Evolutionary conservation across 2,329 filamentous ascomycete species (phyloP).

Genomic region (Botrytis hyacinthi): DNA sequence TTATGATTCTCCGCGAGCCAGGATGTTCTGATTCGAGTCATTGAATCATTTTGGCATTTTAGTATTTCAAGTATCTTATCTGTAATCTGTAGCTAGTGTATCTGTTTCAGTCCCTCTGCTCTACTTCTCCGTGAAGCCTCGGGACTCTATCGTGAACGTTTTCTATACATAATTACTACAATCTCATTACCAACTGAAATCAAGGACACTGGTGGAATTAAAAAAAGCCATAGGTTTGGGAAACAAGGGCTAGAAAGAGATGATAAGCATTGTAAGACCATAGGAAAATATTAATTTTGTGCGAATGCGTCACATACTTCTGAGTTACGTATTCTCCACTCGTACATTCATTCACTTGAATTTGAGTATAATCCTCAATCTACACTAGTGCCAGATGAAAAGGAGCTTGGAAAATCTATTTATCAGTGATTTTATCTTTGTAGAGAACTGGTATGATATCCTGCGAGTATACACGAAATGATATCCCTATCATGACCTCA

Average conservation of each 20-base stretch:
- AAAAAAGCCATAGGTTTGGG: not conserved
- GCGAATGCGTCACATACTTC: not conserved
- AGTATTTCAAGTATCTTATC: not conserved
- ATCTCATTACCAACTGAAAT: not conserved
- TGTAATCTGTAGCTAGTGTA: not conserved
- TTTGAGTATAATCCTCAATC: not conserved
- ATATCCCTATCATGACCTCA: not conserved
- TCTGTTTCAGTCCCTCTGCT: not conserved
- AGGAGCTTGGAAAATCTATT: accelerated
- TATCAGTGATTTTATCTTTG: not conserved
- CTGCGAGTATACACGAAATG: not conserved
- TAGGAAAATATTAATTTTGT: not conserved
- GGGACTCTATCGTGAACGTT: too few relatives aligned
- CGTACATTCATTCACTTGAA: not conserved
- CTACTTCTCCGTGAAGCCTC: not conserved
- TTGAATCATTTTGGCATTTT: not conserved
- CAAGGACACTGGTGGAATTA: not conserved
- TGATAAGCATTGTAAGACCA: not conserved
- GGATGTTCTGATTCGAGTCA: not conserved
- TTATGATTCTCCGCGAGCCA: not conserved
- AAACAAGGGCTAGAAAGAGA: not conserved
- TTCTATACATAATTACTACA: not conserved
- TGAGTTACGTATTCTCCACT: not conserved
- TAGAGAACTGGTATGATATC: not conserved
- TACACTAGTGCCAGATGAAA: not conserved